A percentile compares a stretch with the other conserved stretches of the same genome.
These are phyloP conservation scores for Esteya vermicola DNA, from an alignment of 2,329 filamentous ascomycete genomes.

Conservation along the genomic window DNA sequence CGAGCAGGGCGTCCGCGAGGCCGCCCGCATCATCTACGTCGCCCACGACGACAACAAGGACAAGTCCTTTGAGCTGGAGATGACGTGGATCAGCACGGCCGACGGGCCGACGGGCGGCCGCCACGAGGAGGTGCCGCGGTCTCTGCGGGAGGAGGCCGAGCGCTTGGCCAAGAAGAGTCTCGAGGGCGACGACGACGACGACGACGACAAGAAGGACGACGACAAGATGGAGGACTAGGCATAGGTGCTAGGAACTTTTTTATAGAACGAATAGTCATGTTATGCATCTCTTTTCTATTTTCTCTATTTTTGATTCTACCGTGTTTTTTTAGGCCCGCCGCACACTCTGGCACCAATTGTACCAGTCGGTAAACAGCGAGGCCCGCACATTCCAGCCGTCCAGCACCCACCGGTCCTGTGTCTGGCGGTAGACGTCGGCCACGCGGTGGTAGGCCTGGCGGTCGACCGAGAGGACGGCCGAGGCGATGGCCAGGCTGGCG, in stretches of 20 bases:
- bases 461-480: slow-evolving; percentile 41
- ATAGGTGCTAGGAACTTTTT: not conserved
- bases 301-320: not conserved
- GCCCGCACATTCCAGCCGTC: slow-evolving; percentile 46
- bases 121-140: slow-evolving; percentile 87
- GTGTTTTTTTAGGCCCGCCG: not conserved
- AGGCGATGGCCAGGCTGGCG: slow-evolving; percentile 53
- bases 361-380: slow-evolving; percentile 57
- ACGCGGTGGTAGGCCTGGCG: slow-evolving; percentile 38
- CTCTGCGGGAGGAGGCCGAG: slow-evolving; percentile 82
- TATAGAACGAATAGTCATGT: too few relatives aligned
- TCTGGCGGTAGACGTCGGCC: slow-evolving; percentile 49
- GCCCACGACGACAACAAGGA: slow-evolving; percentile 99
- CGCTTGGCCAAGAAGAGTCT: slow-evolving; percentile 80
- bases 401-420: slow-evolving; percentile 44
- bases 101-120: slow-evolving; percentile 83
- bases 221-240: slow-evolving; percentile 84
- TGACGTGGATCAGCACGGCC: slow-evolving; percentile 88
- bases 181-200: slow-evolving; percentile 77
- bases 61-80: slow-evolving; percentile 98
- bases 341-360: slow-evolving; percentile 43
- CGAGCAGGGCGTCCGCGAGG: slow-evolving; percentile 85
- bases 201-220: slow-evolving; percentile 46
- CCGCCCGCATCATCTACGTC: slow-evolving; percentile 90
- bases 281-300: not conserved